A percentile compares a stretch with the other conserved stretches of the same genome.
These are phyloP conservation scores for Ceratorhiza oryzae-sativae DNA, from an alignment of 1,284 basidiomycete genomes.

Conservation along the genomic window DNA sequence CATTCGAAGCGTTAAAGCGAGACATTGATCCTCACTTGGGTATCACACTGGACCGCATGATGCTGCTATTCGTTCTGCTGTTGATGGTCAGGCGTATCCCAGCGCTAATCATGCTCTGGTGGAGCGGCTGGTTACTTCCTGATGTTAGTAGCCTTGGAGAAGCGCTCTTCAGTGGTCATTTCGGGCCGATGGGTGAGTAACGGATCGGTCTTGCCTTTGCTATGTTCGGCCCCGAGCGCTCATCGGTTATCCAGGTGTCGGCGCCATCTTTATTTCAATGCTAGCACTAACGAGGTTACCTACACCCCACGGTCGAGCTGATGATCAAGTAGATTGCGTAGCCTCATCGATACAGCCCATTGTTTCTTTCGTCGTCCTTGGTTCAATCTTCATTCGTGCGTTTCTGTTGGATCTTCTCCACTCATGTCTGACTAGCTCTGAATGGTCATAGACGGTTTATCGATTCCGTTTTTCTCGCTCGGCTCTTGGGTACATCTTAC, in stretches of 20 bases:
- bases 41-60: slow-evolving; percentile 75
- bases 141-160: not conserved
- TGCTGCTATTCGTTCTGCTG: slow-evolving; percentile 71
- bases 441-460: not conserved
- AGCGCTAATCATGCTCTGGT: slow-evolving; percentile 57
- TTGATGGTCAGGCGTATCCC: slow-evolving; percentile 79
- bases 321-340: slow-evolving; percentile 71
- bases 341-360: slow-evolving; percentile 77
- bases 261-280: slow-evolving; percentile 85
- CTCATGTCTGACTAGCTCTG: not conserved
- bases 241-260: slow-evolving; percentile 68
- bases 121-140: not conserved
- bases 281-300: slow-evolving; percentile 75
- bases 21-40: slow-evolving; percentile 56
- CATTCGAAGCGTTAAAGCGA: slow-evolving; percentile 69
- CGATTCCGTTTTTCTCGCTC: slow-evolving; percentile 12
- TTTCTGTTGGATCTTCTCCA: slow-evolving; percentile 20
- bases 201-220: not conserved
- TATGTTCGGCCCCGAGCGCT: not conserved
- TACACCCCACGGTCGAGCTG: slow-evolving; percentile 61
- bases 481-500: slow-evolving; percentile 5
- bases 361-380: slow-evolving; percentile 82
- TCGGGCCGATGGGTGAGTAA: slow-evolving; percentile 52
- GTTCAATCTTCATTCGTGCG: slow-evolving; percentile 82
- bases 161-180: slow-evolving; percentile 8